A percentile compares a stretch with the other conserved stretches of the same genome.
Conservation (phyloP, 2,329 filamentous ascomycete genomes). For the Cryphonectria japonica region DNA sequence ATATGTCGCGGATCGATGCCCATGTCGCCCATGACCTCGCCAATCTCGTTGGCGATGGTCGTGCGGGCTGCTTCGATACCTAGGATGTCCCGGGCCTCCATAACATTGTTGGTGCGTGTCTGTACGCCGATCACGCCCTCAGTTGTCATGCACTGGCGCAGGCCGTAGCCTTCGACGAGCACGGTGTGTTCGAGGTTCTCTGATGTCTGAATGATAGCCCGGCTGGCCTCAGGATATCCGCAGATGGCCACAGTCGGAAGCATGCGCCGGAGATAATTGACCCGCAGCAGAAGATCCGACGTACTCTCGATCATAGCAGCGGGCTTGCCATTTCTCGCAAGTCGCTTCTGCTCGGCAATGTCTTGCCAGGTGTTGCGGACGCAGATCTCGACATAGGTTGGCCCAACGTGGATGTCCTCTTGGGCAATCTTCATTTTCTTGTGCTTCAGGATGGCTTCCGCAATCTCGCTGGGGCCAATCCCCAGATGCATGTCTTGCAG, state of each 20-base stretch:
- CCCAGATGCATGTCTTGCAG: conserved; percentile 83
- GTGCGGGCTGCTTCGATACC: conserved; percentile 92
- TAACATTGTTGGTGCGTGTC: conserved; percentile 81
- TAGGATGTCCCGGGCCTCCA: conserved; percentile 85
- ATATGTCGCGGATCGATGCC: conserved; percentile 97
- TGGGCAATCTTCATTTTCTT: conserved; percentile 78
- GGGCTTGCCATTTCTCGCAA: conserved; percentile 48
- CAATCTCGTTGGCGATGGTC: conserved; percentile 89
- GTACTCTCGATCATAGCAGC: conserved; percentile 50
- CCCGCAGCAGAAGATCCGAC: conserved; percentile 72
- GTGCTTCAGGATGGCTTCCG: conserved; percentile 74
- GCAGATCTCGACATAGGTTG: conserved; percentile 71
- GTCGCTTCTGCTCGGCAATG: conserved; percentile 51
- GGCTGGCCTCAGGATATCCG: conserved; percentile 82
- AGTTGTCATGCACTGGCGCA: conserved; percentile 88
- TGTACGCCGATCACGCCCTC: conserved; percentile 82
- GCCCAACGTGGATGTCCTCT: conserved; percentile 65
- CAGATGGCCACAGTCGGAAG: conserved; percentile 85
- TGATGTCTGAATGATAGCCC: conserved; percentile 86
- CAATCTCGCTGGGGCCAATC: conserved; percentile 73
- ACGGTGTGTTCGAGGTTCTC: conserved; percentile 71
- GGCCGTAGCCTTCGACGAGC: conserved; percentile 92
- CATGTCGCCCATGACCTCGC: conserved; percentile 89
- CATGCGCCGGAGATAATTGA: conserved; percentile 82
- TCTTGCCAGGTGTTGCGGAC: conserved; percentile 61